A percentile compares a stretch with the other conserved stretches of the same genome.
Evolutionary conservation across 495 filamentous ascomycete species (phyloP).

Genomic region (Penicillium pancosmium): DNA sequence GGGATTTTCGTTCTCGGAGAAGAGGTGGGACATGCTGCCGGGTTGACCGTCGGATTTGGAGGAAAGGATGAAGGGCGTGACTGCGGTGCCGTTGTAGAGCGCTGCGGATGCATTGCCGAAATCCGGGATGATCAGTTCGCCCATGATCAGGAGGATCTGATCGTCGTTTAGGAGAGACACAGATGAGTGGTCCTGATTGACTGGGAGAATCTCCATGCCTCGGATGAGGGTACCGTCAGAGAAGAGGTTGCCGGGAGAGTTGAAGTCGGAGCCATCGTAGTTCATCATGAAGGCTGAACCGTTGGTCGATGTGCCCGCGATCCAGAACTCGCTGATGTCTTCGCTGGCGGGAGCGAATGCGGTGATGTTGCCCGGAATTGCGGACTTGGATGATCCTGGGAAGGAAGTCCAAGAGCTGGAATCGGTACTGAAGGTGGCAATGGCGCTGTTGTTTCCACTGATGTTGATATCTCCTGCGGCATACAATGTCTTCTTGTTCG

Average conservation of each 20-base stretch:
- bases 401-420: conserved; percentile 65
- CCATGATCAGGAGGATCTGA: conserved; percentile 79
- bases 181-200: conserved; percentile 65
- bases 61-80: conserved; percentile 80
- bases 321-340: conserved; percentile 75
- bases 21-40: conserved; percentile 76
- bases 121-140: conserved; percentile 69
- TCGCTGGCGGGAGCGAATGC: conserved; percentile 71
- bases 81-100: conserved; percentile 77
- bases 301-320: conserved; percentile 66
- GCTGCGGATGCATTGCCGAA: conserved; percentile 88
- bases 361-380: conserved; percentile 77
- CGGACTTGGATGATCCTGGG: conserved; percentile 56
- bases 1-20: conserved; percentile 72
- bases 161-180: conserved; percentile 63
- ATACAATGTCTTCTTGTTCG: conserved; percentile 65
- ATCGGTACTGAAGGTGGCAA: conserved; percentile 74
- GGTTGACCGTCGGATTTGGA: conserved; percentile 60
- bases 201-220: conserved; percentile 76
- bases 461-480: conserved; percentile 76
- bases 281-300: conserved; percentile 77
- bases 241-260: conserved; percentile 59
- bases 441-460: conserved; percentile 60
- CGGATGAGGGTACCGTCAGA: conserved; percentile 66
- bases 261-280: conserved; percentile 67